Evolutionary conservation across 106 monocot genomes (phyloP), one percentile per base, ranked within the genome.

Genomic region (Agapanthus africanus): DNA sequence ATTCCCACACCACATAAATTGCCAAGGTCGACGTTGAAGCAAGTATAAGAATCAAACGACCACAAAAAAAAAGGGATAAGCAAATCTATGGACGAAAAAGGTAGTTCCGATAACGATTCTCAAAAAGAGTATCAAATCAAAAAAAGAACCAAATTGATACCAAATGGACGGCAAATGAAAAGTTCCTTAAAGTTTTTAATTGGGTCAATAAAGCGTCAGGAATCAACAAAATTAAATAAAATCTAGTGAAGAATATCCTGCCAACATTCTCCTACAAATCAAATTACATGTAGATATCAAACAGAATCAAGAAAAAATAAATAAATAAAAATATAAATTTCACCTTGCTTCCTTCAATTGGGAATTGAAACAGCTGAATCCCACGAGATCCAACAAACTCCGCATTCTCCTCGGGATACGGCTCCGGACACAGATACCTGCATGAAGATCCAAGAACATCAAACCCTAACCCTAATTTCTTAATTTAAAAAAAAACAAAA

Each of bases 341-440:
- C 22, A 84, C 88, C 78, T 84, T 84, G 71, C 66, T 88, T 27
- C 84, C 84, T 18, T 88, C 88, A 21, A 84, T 88, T 22, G 76
- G 81, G 60, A 84, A 85, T 30, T 85, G 81, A 59, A 80, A 80
- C 11, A 85, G 69, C 22, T 22, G 70, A 30, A 85, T 88, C 41
- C 85, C 76, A 23, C 62, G 59, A 19, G 84, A 59, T 49, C 26
- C 30, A 5, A 84, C 26, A 54, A 82, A 91, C 40, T 84, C 79
- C 16, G 50, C 66, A 64, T 84, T 87, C 39, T 26, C 69, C 69
- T 84, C 83, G 27, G 79, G 79, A 22, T 87, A 91, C 61, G 79
- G 70, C 77, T 91, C 87, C 30, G 79, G 84, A 75, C 91, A 91
- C 72, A 91, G 61, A 63, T 84, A 91, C 59, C 91, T 91, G 52